phyloP scores from a whole-genome alignment of 306 rosid species.

The Quercus agrifolia region DNA sequence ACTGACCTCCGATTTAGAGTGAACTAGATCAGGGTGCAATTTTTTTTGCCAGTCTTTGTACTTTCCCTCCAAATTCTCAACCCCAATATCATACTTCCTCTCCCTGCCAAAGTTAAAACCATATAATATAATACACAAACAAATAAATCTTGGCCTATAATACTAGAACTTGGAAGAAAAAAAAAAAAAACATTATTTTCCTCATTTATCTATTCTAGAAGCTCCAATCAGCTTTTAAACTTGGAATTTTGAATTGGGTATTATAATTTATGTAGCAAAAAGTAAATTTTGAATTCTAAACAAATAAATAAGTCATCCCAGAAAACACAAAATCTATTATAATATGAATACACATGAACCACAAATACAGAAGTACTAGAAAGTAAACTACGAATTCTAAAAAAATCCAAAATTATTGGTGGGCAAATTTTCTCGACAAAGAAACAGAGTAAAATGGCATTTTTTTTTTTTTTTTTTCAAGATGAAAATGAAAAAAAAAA shows the following conservation, averaged over 20 bases:
- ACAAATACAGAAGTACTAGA: not conserved
- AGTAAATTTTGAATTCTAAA: too few species aligned
- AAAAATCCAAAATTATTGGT: not conserved
- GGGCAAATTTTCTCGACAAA: not conserved
- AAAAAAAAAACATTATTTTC: not conserved
- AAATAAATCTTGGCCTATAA: not conserved
- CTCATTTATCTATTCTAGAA: not conserved
- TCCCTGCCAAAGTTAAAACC: conserved; percentile 45
- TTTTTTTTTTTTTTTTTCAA: not conserved
- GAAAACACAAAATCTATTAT: too few species aligned
- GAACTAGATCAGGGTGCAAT: conserved; percentile 95
- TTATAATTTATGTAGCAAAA: too few species aligned
- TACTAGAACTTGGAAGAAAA: not conserved
- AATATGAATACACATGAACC: too few species aligned
- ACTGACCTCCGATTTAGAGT: conserved; percentile 84
- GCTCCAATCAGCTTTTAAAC: too few species aligned
- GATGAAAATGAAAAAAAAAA: not conserved
- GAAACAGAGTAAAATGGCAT: not conserved
- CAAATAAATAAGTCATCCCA: too few species aligned
- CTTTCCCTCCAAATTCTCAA: conserved; percentile 61
- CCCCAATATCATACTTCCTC: conserved; percentile 63
- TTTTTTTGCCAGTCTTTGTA: conserved; percentile 96
- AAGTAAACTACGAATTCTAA: not conserved
- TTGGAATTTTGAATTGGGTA: too few species aligned
- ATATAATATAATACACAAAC: not conserved